Base-by-base conservation (phyloP, 768 basidiomycete genomes). In the Neoboletus subvelutipes region DNA sequence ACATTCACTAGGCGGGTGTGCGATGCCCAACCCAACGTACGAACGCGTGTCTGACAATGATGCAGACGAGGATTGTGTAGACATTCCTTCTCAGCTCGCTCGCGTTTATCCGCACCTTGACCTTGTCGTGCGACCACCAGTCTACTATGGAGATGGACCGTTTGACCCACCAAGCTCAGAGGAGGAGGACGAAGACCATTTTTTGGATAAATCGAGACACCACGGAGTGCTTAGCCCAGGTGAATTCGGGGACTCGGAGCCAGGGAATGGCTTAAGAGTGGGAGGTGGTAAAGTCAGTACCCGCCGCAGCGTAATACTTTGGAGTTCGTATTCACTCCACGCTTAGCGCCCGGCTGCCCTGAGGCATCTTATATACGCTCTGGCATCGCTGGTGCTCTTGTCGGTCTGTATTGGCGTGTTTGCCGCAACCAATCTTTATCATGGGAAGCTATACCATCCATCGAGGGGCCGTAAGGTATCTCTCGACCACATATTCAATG, bases 401-500 rank as follows among this genome's bases (percentile, higher is more conserved):
- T 84, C 92, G 3, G 80, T 76, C 0, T 67, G 85, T 29, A 86
- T 97, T 57, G 94, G 93, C 2, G 74, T 89, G 13, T 79, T 94
- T 60, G 88, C 93, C 13, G 94, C 91, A 1, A 76, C 80, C 49
- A 79, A 83, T 3, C 55, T 73, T 15, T 97, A 92, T 75, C 78
- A 79, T 26, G 83, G 86, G 20, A 73, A 79, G 54, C 65, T 79
- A 9, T 80, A 80, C 69, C 76, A 73, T 64, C 64, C 77, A 6
- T 77, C 78, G 28, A 89, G 91, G 2, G 78, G 71, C 36, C 77
- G 77, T 56, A 89, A 83, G 62, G 78, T 98, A 31, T 88, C 87
- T 5, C 84, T 98, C 80, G 92, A 98, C 67, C 88, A 94, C 69
- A 72, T 97, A 50, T 94, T 93, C 76, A 96, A 97, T 67, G 93